Percentiles rank a stretch among this genome's conserved stretches.
These are phyloP conservation scores for Mycocentrospora acerina DNA, from an alignment of 2,329 filamentous ascomycete species.

Conservation along the genomic window DNA sequence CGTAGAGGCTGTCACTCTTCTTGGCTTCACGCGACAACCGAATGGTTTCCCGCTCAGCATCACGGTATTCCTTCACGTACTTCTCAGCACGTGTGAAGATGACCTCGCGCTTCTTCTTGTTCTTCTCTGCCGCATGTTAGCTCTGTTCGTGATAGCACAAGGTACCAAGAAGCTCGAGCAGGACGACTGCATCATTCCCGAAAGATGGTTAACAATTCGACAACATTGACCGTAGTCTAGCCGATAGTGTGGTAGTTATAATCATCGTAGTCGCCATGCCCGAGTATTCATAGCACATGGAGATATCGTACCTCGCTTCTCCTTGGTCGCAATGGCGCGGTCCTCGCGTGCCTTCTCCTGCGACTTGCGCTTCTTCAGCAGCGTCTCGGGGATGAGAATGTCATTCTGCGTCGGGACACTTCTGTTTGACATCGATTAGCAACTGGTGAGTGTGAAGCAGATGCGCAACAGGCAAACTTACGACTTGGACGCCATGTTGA, in stretches of 20 bases:
- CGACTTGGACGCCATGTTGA: conserved; percentile 51
- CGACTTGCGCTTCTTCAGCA: conserved; percentile 99
- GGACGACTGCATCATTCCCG: conserved; percentile 75
- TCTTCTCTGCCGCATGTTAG: conserved; percentile 65
- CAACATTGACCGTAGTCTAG: conserved; percentile 97
- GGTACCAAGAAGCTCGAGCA: conserved; percentile 22
- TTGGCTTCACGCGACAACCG: conserved; percentile 87
- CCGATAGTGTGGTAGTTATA: conserved; percentile 80
- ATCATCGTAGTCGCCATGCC: conserved; percentile 64
- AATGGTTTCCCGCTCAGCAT: conserved; percentile 97
- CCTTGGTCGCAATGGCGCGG: conserved; percentile 73
- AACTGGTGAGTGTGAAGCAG: conserved; percentile 52
- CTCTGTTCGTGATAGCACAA: conserved; percentile 8
- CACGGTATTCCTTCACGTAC: conserved; percentile 99
- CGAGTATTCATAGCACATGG: conserved; percentile 14
- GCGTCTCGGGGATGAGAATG: conserved; percentile 97
- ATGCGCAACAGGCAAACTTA: conserved; percentile 54
- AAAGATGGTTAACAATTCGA: conserved; percentile 99
- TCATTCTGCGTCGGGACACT: conserved; percentile 92
- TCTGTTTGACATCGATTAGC: conserved; percentile 53
- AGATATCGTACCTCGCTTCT: conserved; percentile 80
- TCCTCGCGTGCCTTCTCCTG: conserved; percentile 99
- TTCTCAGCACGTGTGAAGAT: conserved; percentile 99
- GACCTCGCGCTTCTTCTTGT: conserved; percentile 96
- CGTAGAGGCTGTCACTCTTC: conserved; percentile 89